Percentiles rank a stretch among this genome's conserved stretches.
Evolutionary conservation across 305 asterid species (phyloP).

Genomic region (Fraxinus dipetala): DNA sequence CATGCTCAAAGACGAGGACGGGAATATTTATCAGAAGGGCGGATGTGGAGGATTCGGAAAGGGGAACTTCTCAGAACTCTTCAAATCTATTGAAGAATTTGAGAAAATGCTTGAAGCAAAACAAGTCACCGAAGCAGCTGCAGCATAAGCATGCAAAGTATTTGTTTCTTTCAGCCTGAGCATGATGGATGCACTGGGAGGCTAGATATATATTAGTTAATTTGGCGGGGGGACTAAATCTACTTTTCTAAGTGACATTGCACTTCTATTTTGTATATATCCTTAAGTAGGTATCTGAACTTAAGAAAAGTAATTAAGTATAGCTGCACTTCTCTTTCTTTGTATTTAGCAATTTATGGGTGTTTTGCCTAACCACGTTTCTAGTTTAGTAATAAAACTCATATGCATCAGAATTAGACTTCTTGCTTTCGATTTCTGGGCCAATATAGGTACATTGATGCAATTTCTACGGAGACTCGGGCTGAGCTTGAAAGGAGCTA

Average conservation of each 20-base stretch:
- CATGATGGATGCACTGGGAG: not conserved
- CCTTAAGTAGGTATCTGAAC: not conserved
- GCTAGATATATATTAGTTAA: not conserved
- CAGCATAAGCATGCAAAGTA: constrained; percentile 19
- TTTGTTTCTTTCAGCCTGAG: not conserved
- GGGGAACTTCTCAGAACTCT: constrained; percentile 92
- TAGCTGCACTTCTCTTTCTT: not conserved
- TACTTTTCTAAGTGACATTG: not conserved
- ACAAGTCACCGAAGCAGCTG: constrained; percentile 35
- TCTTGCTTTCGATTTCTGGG: not conserved
- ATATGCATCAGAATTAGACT: not conserved
- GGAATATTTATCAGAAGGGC: constrained; percentile 70
- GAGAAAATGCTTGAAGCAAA: constrained; percentile 86
- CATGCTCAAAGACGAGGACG: constrained; percentile 71
- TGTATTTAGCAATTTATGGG: not conserved
- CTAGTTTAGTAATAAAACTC: not conserved
- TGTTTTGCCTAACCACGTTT: not conserved
- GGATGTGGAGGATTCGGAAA: constrained; percentile 98
- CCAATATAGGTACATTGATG: not conserved
- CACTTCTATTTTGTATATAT: not conserved
- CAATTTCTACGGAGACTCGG: not conserved
- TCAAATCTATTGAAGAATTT: constrained; percentile 80
- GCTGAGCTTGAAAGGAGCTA: not conserved
- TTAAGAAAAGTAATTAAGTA: not conserved
- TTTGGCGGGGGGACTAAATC: not conserved